Percentiles rank a stretch among this genome's conserved stretches.
These are phyloP conservation scores for Beauveria sp. DNA, from an alignment of 2,329 filamentous ascomycete genomes.

Conservation along the genomic window DNA sequence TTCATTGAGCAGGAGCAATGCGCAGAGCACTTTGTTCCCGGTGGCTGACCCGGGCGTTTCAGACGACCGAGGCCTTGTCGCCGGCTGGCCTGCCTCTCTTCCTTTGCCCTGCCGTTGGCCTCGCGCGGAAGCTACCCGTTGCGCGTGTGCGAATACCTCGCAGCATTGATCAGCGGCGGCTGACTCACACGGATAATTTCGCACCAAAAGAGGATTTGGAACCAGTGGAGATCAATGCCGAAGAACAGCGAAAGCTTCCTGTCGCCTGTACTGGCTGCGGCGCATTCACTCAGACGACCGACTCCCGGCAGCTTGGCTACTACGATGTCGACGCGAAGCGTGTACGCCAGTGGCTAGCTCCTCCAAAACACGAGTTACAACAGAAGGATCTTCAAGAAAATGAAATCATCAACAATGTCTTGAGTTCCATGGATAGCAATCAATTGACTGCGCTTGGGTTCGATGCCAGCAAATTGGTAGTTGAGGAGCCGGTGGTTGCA, in stretches of 20 bases:
- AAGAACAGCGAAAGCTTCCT: constrained; percentile 34
- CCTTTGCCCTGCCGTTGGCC: constrained; percentile 38
- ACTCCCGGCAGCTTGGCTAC: constrained; percentile 47
- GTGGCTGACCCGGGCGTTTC: constrained; percentile 36
- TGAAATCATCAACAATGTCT: constrained; percentile 37
- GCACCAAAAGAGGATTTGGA: background rate
- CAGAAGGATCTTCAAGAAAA: constrained; percentile 30
- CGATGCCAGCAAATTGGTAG: constrained; percentile 31
- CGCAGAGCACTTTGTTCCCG: constrained; percentile 35
- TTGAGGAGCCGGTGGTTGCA: constrained; percentile 15
- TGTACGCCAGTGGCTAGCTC: constrained; percentile 39
- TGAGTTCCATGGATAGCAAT: constrained; percentile 34
- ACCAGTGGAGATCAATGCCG: background rate
- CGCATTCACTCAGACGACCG: constrained; percentile 50
- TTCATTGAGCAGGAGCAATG: constrained; percentile 25
- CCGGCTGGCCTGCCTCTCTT: constrained; percentile 37
- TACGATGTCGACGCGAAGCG: constrained; percentile 45
- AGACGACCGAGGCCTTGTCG: constrained; percentile 31
- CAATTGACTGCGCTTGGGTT: constrained; percentile 40
- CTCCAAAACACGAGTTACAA: constrained; percentile 14
- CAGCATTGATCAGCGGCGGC: constrained; percentile 17
- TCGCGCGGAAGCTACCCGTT: background rate
- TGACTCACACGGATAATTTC: constrained; percentile 21
- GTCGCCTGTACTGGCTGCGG: constrained; percentile 57
- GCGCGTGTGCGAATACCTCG: background rate